Percentiles rank a stretch among this genome's conserved stretches.
Conservation (phyloP, 441 rosid genomes). For the Jatropha multifida region DNA sequence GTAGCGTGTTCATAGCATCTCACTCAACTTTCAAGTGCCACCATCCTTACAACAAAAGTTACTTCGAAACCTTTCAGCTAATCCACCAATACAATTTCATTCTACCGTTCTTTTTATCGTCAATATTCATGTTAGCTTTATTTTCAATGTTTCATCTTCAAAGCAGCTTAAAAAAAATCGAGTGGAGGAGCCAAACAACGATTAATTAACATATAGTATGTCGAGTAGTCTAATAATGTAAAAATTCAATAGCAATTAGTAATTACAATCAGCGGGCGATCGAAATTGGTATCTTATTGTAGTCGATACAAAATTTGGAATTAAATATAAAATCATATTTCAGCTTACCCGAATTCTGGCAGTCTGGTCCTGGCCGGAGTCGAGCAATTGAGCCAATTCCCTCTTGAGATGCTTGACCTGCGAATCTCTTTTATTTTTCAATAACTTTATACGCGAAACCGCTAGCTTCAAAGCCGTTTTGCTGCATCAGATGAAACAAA, state of each 20-base stretch:
- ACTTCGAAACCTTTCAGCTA: background rate
- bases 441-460: constrained; percentile 65
- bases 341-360: constrained; percentile 73
- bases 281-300: background rate
- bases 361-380: constrained; percentile 76
- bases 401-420: constrained; percentile 72
- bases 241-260: background rate
- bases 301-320: background rate
- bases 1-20: too few relatives aligned
- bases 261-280: background rate
- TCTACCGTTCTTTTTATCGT: background rate
- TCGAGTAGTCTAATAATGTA: background rate
- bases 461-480: constrained; percentile 79
- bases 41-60: background rate
- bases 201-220: too few relatives aligned
- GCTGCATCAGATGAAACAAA: constrained; percentile 36
- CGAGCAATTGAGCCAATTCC: constrained; percentile 81
- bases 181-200: background rate
- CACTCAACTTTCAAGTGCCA: too few relatives aligned
- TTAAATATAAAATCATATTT: background rate
- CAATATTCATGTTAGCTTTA: background rate
- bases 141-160: background rate
- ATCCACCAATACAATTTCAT: background rate
- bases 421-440: constrained; percentile 71
- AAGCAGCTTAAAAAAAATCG: background rate